Base-by-base conservation (phyloP, 306 rosid species). In the Trifolium dubium region DNA sequence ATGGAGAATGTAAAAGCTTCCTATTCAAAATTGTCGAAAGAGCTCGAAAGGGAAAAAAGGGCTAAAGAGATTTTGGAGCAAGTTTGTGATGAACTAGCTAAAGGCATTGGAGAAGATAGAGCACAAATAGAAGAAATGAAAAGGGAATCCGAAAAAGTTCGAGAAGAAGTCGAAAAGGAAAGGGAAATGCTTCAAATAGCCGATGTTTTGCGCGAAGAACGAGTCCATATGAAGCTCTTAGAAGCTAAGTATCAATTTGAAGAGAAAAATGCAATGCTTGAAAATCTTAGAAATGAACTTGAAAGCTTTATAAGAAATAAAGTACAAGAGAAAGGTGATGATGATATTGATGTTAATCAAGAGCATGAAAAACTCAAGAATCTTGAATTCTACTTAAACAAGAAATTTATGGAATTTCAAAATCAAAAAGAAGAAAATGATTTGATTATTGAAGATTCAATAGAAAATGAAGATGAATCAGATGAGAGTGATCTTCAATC, bases 171-270 rank as follows among this genome's bases (percentile, higher is more conserved):
- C 8, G 97, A 91, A 55, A 85, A 89, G 83, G 98, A 94, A 86
- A 89, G 97, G 74, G 90, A 91, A 75, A 94, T 94, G 98, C 94
- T 94, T 77, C 98, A 88, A 74, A 50, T 94, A 46, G 98, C 96
- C 0, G 94, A 94, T 75, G 83, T 87, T 47, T 82, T 89, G 74
- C 86, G 97, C 0, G 98, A 94, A 83, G 97, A 94, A 78, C 87
- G 98, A 86, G 97, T 94, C 46, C 96, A 94, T 59, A 91, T 94
- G 98, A 94, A 94, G 88, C 92, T 94, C 13, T 88, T 91, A 0
- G 98, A 94, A 64, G 98, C 97, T 0, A 94, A 87, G 49, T 86
- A 86, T 77, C 91, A 94, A 18, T 94, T 88, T 37, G 98, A 94
- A 84, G 98, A 91, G 87, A 88, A 94, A 77, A 94, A 86, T 80